Base-by-base conservation (phyloP, 2,329 filamentous ascomycete genomes). In the Westerdykella aurantiaca region DNA sequence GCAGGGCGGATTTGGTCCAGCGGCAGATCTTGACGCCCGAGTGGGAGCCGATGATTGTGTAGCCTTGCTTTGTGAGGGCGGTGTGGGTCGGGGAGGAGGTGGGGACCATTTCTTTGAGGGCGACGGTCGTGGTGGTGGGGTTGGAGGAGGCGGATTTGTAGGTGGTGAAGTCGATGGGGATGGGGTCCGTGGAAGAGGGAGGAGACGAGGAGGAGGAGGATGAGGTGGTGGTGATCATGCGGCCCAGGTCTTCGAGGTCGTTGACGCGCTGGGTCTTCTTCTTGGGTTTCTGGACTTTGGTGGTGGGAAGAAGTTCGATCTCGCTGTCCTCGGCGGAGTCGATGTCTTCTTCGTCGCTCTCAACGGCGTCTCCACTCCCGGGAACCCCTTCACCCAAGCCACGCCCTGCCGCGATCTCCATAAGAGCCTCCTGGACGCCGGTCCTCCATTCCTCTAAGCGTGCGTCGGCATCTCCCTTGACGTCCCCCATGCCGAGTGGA, bases 1-100 rank as follows among this genome's bases (percentile, higher is more conserved):
- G 86, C 1, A 97, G 81, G 9, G 91, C 91, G 1, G 90, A 96
- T 70, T 98, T 98, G 9, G 93, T 97, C 91, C 91, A 98, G 25
- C 93, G 87, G 64, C 91, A 98, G 58, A 96, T 95, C 69, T 97
- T 97, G 53, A 97, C 91, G 23, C 91, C 91, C 0, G 88, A 95
- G 70, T 97, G 93, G 0, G 88, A 91, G 42, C 93, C 93, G 31
- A 98, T 86, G 46, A 97, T 96, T 1, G 86, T 84, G 66, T 97
- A 97, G 21, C 91, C 91, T 74, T 98, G 91, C 66, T 97, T 98
- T 1, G 91, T 97, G 35, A 97, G 79, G 14, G 91, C 80, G 11
- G 82, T 77, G 60, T 95, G 89, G 0, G 93, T 97, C 0, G 93
- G 91, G 1, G 91, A 95, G 47, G 82, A 82, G 50, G 84, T 86